Evolutionary conservation across 192 early-diverging fungal species (phyloP), one percentile per base, ranked within the genome.

Genomic region (Chytriomyces confervae): DNA sequence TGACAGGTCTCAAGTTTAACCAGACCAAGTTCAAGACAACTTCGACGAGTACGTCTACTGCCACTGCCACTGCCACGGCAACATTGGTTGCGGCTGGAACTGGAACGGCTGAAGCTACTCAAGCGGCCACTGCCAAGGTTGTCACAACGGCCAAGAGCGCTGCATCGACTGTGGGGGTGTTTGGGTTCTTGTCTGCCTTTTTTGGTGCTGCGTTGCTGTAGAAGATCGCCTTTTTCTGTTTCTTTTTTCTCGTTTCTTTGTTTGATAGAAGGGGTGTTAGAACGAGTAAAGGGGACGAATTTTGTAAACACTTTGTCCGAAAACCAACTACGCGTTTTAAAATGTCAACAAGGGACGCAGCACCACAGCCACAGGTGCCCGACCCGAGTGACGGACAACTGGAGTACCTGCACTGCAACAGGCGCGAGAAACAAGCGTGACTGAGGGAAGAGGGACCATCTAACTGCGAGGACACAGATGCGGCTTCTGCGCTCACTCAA

Each of bases 391-490:
- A 72, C 53, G 36, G 5, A 9, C 49, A 72, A 8, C 69, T 72
- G 24, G 23, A 50, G 29, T 72, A 72, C 53, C 43, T 72, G 50
- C 69, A 72, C 9, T 72, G 69, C 69, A 71, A 71, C 51, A 18
- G 69, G 51, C 53, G n/a, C 11, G 63, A 13, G 36, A 57, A 20
- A 57, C 36, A 36, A 36, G 36, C 36, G 36, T 36, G 36, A 57
- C 53, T 13, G 53, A 5, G 16, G 20, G 53, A 57, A 57, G 1
- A 57, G 16, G 20, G 13, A 57, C 20, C 53, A 20, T n/a, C 13
- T 57, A 20, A 13, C 53, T 57, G 3, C 53, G 53, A 57, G 5
- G 20, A 57, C 53, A 57, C 13, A 65, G 63, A 27, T 2, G 63
- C 27, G 63, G 63, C 11, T 65, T 65, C 27, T 43, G 36, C 27